phyloP scores from a whole-genome alignment of 2,329 filamentous ascomycete genomes.

The Taxawa tesnikishii region DNA sequence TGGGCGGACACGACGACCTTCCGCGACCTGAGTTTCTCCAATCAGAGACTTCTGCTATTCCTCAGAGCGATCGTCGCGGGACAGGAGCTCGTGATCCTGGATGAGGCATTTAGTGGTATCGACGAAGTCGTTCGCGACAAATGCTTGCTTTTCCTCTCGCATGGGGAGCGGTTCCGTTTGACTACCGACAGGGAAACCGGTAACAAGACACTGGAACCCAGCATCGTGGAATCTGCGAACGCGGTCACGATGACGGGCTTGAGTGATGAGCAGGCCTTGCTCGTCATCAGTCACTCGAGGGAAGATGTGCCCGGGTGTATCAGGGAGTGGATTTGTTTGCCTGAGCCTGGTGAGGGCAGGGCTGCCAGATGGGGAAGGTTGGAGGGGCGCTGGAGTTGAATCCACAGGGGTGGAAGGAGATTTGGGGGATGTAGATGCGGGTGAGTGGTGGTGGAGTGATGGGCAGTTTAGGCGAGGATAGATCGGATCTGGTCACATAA shows the following conservation, averaged over 20 bases:
- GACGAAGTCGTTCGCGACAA: constrained; percentile 60
- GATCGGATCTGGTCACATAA: too few relatives aligned
- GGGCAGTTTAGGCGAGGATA: too few relatives aligned
- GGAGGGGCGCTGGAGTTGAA: constrained; percentile 46
- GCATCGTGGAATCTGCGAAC: constrained; percentile 25
- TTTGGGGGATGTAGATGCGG: constrained; percentile 47
- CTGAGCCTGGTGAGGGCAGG: constrained; percentile 54
- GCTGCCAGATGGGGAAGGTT: constrained; percentile 54
- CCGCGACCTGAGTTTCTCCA: constrained; percentile 63
- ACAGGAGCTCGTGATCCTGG: constrained; percentile 37
- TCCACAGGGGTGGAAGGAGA: constrained; percentile 48
- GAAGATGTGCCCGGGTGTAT: constrained; percentile 83
- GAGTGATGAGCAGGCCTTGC: constrained; percentile 59
- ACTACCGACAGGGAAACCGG: neutral
- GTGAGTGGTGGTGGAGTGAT: too few relatives aligned
- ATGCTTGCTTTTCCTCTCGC: constrained; percentile 65
- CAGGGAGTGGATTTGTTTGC: constrained; percentile 74
- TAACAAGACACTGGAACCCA: constrained; percentile 2
- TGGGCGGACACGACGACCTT: constrained; percentile 63
- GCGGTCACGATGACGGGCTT: constrained; percentile 49
- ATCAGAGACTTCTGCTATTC: constrained; percentile 77
- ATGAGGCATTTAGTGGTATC: constrained; percentile 40
- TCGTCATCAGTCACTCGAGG: constrained; percentile 84
- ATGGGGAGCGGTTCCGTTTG: constrained; percentile 21
- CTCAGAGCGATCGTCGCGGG: constrained; percentile 39